Conservation (phyloP, 73 alveolate species). For the Paraurostyla sp. region DNA sequence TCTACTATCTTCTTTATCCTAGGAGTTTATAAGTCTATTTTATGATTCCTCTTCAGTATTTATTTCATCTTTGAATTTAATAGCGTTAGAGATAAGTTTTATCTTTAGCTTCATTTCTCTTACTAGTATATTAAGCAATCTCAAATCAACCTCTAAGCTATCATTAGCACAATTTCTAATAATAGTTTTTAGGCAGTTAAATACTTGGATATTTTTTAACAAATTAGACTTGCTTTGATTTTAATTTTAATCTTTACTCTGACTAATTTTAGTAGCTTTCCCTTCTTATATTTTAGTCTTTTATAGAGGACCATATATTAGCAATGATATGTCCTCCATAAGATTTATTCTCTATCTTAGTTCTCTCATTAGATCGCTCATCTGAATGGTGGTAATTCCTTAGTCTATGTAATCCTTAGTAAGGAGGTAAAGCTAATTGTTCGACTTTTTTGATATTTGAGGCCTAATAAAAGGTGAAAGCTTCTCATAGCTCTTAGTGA, state of each 20-base stretch:
- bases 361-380: too few relatives aligned
- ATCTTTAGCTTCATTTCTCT: background rate
- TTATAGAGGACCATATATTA: too few relatives aligned
- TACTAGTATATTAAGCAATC: background rate
- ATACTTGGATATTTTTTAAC: background rate
- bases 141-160: background rate
- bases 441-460: background rate
- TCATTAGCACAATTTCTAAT: conserved; percentile 4
- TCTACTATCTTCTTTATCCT: too few relatives aligned
- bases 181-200: background rate
- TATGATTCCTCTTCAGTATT: too few relatives aligned
- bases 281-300: background rate
- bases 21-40: too few relatives aligned
- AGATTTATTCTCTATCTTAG: too few relatives aligned
- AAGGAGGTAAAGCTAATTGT: background rate
- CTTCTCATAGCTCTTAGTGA: background rate
- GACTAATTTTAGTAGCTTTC: background rate
- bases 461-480: background rate
- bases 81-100: background rate
- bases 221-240: background rate
- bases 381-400: background rate
- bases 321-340: too few relatives aligned
- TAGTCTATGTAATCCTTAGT: background rate
- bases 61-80: too few relatives aligned
- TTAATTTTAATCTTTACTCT: background rate